These are phyloP conservation scores for Selaginella moellendorffii DNA, from an alignment of 75 land plant genomes.

Conservation along the genomic window DNA sequence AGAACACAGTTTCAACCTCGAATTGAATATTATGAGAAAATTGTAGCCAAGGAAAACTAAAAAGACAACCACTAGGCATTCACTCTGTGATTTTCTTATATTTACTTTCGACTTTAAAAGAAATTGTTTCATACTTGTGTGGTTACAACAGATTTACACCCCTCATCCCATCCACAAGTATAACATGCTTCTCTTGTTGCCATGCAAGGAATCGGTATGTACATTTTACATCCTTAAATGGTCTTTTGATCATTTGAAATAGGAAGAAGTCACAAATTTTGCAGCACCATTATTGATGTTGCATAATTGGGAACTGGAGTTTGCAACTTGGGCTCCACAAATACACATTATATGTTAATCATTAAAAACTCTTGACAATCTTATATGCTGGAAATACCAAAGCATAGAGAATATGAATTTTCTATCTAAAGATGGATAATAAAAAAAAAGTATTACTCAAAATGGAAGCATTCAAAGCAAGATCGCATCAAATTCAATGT, in stretches of 20 bases:
- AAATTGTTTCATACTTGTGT: constrained; percentile 1
- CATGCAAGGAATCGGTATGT: constrained; percentile 94
- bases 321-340: constrained; percentile 96
- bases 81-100: constrained; percentile 65
- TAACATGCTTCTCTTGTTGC: constrained; percentile 95
- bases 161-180: constrained; percentile 74
- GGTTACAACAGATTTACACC: constrained; percentile 36
- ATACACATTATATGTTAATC: constrained; percentile 77
- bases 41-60: constrained; percentile 35
- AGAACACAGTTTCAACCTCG: constrained; percentile 72
- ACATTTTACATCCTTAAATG: not conserved
- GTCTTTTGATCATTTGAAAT: constrained; percentile 55
- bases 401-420: constrained; percentile 79
- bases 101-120: not conserved
- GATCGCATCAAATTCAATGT: constrained; percentile 92
- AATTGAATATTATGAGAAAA: constrained; percentile 54
- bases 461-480: constrained; percentile 39
- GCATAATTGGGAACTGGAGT: constrained; percentile 97
- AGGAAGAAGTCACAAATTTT: constrained; percentile 40
- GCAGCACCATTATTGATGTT: constrained; percentile 88
- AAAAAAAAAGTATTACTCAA: constrained; percentile 35
- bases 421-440: constrained; percentile 42
- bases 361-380: constrained; percentile 18
- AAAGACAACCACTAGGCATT: constrained; percentile 23
- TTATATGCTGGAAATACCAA: constrained; percentile 81